These are phyloP conservation scores for Pharus latifolius DNA, from an alignment of 176 grass and related monocot species.

Conservation along the genomic window DNA sequence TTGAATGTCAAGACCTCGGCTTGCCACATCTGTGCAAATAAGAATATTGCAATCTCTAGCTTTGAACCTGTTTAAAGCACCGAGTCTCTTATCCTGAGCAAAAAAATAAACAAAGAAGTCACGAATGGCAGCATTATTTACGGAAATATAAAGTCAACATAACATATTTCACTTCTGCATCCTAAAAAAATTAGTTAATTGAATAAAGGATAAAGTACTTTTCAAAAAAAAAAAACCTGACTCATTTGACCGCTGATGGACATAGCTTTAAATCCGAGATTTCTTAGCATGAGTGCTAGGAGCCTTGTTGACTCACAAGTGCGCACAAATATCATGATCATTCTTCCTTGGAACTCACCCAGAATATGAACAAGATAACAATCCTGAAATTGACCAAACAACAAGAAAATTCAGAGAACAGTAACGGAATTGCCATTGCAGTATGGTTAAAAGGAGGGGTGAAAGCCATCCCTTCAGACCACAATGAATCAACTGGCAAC, in stretches of 20 bases:
- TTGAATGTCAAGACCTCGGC: conserved; percentile 90
- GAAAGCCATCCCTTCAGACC: no score
- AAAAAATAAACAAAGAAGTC: not conserved
- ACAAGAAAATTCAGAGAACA: not conserved
- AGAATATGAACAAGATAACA: conserved; percentile 85
- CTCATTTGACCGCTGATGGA: conserved; percentile 92
- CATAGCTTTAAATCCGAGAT: conserved; percentile 77
- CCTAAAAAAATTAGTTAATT: not conserved
- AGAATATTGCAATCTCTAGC: conserved; percentile 75
- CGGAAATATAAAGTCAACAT: not conserved
- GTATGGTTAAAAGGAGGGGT: no score
- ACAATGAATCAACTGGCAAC: no score
- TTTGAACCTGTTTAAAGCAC: conserved; percentile 83
- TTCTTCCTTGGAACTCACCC: conserved; percentile 55
- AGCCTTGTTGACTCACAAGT: conserved; percentile 88
- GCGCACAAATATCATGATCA: conserved; percentile 80
- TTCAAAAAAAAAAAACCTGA: conserved; percentile 40
- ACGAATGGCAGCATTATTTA: not conserved
- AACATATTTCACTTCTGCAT: not conserved
- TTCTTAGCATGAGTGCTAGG: conserved; percentile 55
- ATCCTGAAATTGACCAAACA: conserved; percentile 43
- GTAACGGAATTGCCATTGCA: not conserved
- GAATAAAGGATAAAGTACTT: not conserved
- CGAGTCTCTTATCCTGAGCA: conserved; percentile 70
- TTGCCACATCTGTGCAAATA: conserved; percentile 90